phyloP scores from a whole-genome alignment of 257 asterid species.

The Nicotiana paniculata region DNA sequence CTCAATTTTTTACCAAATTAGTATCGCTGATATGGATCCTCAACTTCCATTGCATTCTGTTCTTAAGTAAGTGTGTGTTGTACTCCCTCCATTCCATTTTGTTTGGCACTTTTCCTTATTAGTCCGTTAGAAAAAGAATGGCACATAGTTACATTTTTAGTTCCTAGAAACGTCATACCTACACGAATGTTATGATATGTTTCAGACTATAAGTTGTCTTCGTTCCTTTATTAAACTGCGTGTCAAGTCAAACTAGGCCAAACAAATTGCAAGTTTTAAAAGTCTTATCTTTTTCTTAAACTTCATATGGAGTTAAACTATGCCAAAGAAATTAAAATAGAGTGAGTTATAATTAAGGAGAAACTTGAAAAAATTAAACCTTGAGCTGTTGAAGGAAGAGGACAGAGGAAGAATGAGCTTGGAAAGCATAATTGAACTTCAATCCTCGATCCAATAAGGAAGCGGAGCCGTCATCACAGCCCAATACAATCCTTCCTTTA shows the following conservation, averaged over 20 bases:
- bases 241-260: too few relatives aligned
- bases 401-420: conserved; percentile 79
- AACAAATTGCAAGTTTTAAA: background rate
- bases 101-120: background rate
- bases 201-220: background rate
- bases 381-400: conserved; percentile 92
- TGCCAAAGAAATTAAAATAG: background rate
- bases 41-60: background rate
- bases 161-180: background rate
- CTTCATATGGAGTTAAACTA: background rate
- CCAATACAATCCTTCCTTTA: conserved; percentile 68
- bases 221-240: too few relatives aligned
- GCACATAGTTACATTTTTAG: background rate
- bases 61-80: background rate
- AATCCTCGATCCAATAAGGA: conserved; percentile 74
- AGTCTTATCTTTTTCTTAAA: background rate
- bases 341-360: background rate
- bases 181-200: background rate
- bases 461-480: conserved; percentile 69
- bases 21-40: background rate
- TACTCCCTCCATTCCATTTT: background rate
- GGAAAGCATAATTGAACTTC: conserved; percentile 65
- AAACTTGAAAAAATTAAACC: conserved; percentile 24
- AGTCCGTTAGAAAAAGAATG: background rate
- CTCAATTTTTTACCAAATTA: background rate